Evolutionary conservation across 805 yeast species (phyloP), one percentile per base, ranked within the genome.

Genomic region (Nakazawaea ishiwadae): DNA sequence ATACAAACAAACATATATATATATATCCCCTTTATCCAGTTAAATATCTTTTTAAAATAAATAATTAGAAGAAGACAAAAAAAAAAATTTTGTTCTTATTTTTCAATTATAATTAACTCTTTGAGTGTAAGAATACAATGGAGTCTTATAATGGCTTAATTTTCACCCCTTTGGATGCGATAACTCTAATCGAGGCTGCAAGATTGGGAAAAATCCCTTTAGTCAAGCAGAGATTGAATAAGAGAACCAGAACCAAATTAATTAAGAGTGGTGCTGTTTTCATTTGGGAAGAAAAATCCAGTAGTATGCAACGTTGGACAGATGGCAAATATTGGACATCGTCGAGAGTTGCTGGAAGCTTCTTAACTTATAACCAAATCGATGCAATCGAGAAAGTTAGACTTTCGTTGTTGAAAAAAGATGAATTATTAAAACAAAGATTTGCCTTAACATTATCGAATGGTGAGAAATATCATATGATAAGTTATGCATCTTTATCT

Each of bases 251-350:
- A 24, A 35, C 42, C 16, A 55, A 64, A 20, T 58, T 60, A 12
- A 80, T 83, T 31, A 59, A 60, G 15, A 67, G 77, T 6, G 86
- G 87, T 4, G 68, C 80, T 3, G 71, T 83, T 2, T 83, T 77
- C 49, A 73, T 81, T 6, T 83, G 89, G 89, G 81, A 78, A 54
- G 90, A 83, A 54, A 63, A 69, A 8, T 79, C 75, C 49, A 77
- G 84, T 31, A 81, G 78, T 14, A 81, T 83, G 77, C 72, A 77
- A 47, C 62, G 90, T 24, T 83, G 91, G 90, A 83, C 90, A 1
- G 91, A 83, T 52, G 87, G 90, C 15, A 72, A 73, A 46, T 68
- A 72, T 27, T 83, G 91, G 90, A 68, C 77, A 43, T 84, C 89
- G 2, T 77, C 84, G 0, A 68, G 88, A 45, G 87, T 82, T 1